Evolutionary conservation across 2,329 filamentous ascomycete genomes (phyloP), one percentile per base, ranked within the genome.

Genomic region (Pestalotiopsis sp.): DNA sequence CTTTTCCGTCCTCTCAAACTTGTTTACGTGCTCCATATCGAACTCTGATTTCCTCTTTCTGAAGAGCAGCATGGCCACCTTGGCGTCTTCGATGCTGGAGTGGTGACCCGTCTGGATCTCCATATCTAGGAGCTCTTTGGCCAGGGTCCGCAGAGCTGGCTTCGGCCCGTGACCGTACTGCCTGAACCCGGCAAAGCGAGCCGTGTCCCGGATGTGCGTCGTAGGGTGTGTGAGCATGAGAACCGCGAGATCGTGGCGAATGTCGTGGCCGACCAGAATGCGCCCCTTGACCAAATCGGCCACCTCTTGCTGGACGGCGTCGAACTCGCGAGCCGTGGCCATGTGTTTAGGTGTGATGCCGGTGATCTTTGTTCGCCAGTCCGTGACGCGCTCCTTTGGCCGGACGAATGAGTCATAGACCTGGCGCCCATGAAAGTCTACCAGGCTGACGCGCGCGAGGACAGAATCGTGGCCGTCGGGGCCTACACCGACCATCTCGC

Each of bases 401-500:
- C 89, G 88, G 11, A 98, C 96, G 77, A 92, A 98, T 13, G 93
- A 95, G 83, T 99, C 96, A 86, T 98, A 98, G 61, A 99, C 84
- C 79, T 97, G 94, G 36, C 92, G 89, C 20, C 95, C 95, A 78
- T 98, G 94, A 80, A 95, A 99, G 80, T 98, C 97, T 73, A 98
- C 95, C 17, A 97, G 84, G 77, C 93, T 97, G 67, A 95, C 94
- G 61, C 96, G 89, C 1, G 96, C 96, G 59, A 99, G 88, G 0
- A 90, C 90, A 45, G 94, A 94, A 76, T 90, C 88, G 72, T 91
- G 85, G 25, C 89, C 87, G 65, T 89, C 89, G 1, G 89, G 88
- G 0, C 92, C 93, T 13, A 97, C 89, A 62, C 95, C 96, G 31
- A 99, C 96, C 96, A 99, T 99, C 82, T 99, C 96, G 80, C 96